Percentiles rank a stretch among this genome's conserved stretches.
These are phyloP conservation scores for Calonectria leucothoes DNA, from an alignment of 2,329 filamentous ascomycete species.

Conservation along the genomic window DNA sequence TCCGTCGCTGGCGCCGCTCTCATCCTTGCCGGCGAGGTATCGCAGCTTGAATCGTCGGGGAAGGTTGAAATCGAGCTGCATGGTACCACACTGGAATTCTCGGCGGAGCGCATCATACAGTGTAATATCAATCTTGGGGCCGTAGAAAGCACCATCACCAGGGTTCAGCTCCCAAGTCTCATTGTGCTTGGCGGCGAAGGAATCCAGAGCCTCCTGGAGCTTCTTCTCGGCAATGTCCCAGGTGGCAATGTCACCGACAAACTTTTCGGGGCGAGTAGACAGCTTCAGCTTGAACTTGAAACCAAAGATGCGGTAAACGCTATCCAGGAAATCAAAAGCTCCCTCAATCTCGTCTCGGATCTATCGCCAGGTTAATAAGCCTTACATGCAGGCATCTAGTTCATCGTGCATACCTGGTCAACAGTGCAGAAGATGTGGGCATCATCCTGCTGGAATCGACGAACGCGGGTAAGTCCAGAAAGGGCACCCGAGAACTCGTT, in stretches of 20 bases:
- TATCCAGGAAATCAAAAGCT: slow-evolving; percentile 87
- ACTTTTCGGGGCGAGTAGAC: slow-evolving; percentile 90
- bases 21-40: slow-evolving; percentile 64
- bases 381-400: background rate
- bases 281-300: slow-evolving; percentile 91
- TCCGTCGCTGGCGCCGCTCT: slow-evolving; percentile 56
- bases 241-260: slow-evolving; percentile 84
- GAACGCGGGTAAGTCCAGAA: slow-evolving; percentile 89
- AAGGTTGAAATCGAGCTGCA: slow-evolving; percentile 93
- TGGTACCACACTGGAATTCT: slow-evolving; percentile 74
- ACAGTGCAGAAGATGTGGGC: slow-evolving; percentile 89
- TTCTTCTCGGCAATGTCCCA: slow-evolving; percentile 91
- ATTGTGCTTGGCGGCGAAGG: slow-evolving; percentile 72
- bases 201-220: slow-evolving; percentile 81
- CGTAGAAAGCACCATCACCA: slow-evolving; percentile 97
- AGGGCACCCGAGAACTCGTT: slow-evolving; percentile 96
- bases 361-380: slow-evolving; percentile 35
- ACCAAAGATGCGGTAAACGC: slow-evolving; percentile 73
- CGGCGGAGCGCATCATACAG: slow-evolving; percentile 88
- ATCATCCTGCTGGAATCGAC: slow-evolving; percentile 96
- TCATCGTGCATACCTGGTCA: slow-evolving; percentile 45
- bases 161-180: slow-evolving; percentile 90
- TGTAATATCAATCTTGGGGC: slow-evolving; percentile 97
- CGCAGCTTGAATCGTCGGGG: slow-evolving; percentile 55
- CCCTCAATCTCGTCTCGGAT: slow-evolving; percentile 70